phyloP scores from a whole-genome alignment of 768 basidiomycete species.

The Termitomyces titanicus region DNA sequence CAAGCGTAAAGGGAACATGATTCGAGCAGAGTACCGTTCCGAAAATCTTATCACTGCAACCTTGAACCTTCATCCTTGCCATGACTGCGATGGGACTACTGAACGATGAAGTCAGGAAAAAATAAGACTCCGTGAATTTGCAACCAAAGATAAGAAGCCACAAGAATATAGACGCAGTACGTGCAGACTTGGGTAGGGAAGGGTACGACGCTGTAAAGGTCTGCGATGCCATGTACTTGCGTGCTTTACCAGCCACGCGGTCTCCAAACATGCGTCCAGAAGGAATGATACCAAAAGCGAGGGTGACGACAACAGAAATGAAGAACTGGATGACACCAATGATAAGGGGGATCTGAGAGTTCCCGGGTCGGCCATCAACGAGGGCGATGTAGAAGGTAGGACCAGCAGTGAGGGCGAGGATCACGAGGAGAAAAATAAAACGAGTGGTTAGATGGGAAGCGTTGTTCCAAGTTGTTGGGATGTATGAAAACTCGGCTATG shows the following conservation, averaged over 20 bases:
- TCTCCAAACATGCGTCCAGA: conserved; percentile 99
- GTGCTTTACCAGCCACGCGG: conserved; percentile 93
- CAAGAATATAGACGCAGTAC: conserved; percentile 78
- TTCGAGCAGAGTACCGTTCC: conserved; percentile 81
- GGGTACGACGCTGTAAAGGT: conserved; percentile 99
- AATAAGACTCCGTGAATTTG: conserved; percentile 97
- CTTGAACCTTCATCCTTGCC: conserved; percentile 91
- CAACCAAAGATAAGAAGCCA: conserved; percentile 96
- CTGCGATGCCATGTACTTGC: conserved; percentile 98
- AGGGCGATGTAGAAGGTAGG: conserved; percentile 93
- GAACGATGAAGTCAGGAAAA: conserved; percentile 98
- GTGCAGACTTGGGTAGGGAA: conserved; percentile 61
- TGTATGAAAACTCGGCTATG: conserved; percentile 92
- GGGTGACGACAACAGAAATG: conserved; percentile 78
- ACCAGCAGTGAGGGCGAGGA: conserved; percentile 88
- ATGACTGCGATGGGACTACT: conserved; percentile 94
- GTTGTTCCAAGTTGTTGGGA: conserved; percentile 99
- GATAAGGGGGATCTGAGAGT: conserved; percentile 78
- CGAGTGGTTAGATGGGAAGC: conserved; percentile 95
- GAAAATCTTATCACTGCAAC: conserved; percentile 82
- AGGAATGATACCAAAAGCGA: conserved; percentile 85
- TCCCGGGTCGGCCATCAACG: conserved; percentile 63
- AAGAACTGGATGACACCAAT: conserved; percentile 93
- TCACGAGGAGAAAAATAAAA: conserved; percentile 85
- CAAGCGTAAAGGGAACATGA: conserved; percentile 90